A percentile compares a stretch with the other conserved stretches of the same genome.
These are phyloP conservation scores for Penicillium sp. DNA, from an alignment of 2,329 filamentous ascomycete genomes.

Conservation along the genomic window DNA sequence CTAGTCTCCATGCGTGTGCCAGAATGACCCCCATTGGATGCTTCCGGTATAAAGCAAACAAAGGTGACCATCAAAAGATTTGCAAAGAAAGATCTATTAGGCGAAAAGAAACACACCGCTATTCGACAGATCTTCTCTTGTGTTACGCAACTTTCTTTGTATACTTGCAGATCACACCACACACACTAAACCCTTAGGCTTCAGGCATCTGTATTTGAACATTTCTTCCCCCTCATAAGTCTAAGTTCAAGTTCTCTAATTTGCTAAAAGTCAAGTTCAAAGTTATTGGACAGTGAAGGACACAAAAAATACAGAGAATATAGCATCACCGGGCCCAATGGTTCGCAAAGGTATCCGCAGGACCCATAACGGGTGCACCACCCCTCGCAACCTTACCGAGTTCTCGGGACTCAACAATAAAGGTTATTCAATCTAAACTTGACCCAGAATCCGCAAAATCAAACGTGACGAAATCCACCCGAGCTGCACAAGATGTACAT, in stretches of 20 bases:
- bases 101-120: not conserved
- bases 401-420: not conserved
- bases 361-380: not conserved
- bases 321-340: not conserved
- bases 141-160: not conserved
- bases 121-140: not conserved
- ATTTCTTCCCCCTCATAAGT: not conserved
- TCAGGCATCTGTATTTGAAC: not conserved
- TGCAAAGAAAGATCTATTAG: not conserved
- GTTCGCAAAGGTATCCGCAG: not conserved
- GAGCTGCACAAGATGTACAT: not conserved
- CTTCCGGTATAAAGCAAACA: not conserved
- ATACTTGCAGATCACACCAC: not conserved
- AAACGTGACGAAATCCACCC: not conserved
- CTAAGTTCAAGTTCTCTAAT: not conserved
- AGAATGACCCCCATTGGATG: not conserved
- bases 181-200: not conserved
- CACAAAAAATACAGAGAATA: not conserved
- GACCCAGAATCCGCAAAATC: not conserved
- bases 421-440: not conserved
- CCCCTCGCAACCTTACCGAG: not conserved
- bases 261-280: not conserved
- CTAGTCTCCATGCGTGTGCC: not conserved
- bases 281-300: not conserved
- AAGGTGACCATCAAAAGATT: not conserved